phyloP scores from a whole-genome alignment of 2,329 filamentous ascomycete species.

The Emmonsiellopsis sp. region DNA sequence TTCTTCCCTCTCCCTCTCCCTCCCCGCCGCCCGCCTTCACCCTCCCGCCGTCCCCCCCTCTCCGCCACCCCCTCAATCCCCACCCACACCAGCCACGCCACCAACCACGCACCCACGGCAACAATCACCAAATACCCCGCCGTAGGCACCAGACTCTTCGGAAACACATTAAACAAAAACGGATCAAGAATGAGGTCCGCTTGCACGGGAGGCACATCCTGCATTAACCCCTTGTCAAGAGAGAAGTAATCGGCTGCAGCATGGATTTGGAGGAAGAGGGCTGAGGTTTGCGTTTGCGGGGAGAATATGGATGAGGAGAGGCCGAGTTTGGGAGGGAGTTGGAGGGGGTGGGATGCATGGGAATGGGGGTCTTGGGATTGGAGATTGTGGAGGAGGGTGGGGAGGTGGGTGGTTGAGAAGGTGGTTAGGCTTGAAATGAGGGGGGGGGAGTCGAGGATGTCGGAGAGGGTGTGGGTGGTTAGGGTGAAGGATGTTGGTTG shows the following conservation, averaged over 20 bases:
- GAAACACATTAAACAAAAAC: constrained; percentile 70
- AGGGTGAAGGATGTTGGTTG: constrained; percentile 78
- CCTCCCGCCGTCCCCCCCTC: not conserved
- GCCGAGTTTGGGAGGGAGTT: constrained; percentile 3
- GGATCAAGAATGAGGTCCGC: constrained; percentile 82
- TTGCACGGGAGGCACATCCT: constrained; percentile 59
- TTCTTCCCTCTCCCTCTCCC: not conserved
- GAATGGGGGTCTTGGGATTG: constrained; percentile 9
- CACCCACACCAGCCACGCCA: constrained; percentile 39
- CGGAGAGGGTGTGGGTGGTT: constrained; percentile 51
- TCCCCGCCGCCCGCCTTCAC: not conserved
- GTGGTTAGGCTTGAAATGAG: constrained; percentile 57
- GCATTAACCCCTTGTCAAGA: constrained; percentile 65
- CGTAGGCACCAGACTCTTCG: constrained; percentile 66
- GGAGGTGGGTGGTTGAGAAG: constrained; percentile 49
- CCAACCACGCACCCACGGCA: constrained; percentile 43
- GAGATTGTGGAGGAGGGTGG: constrained; percentile 15
- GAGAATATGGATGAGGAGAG: not conserved
- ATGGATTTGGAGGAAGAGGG: constrained; percentile 64
- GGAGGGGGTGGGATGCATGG: not conserved
- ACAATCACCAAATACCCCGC: constrained; percentile 59
- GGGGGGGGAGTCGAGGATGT: constrained; percentile 53
- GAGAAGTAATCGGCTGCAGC: constrained; percentile 82
- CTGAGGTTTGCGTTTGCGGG: constrained; percentile 3
- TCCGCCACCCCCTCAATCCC: not conserved